phyloP scores from a whole-genome alignment of 306 rosid species.

The Heteromeles arbutifolia region DNA sequence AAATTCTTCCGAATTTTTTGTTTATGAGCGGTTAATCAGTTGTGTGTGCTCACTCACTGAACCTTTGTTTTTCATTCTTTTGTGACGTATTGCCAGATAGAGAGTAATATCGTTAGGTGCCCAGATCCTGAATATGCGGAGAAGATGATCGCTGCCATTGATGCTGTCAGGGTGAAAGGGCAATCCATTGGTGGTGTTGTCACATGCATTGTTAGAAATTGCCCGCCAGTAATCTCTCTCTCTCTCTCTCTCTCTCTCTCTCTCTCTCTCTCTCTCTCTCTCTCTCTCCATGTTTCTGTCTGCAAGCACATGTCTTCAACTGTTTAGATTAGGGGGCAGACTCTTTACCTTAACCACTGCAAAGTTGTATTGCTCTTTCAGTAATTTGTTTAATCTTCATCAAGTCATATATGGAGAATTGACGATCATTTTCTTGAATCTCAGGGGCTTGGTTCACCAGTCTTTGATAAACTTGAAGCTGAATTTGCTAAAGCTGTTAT shows the following conservation, averaged over 20 bases:
- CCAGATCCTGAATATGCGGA: constrained; percentile 93
- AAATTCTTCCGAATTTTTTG: background rate
- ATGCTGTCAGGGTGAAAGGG: constrained; percentile 76
- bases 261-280: constrained; percentile 7
- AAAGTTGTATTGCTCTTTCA: background rate
- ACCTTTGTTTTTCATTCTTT: background rate
- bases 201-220: constrained; percentile 83
- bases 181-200: constrained; percentile 94
- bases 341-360: background rate
- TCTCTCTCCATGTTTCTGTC: background rate
- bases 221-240: constrained; percentile 62
- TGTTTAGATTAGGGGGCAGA: background rate
- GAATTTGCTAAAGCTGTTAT: constrained; percentile 84
- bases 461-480: constrained; percentile 97
- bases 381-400: background rate
- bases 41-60: background rate
- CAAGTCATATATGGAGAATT: background rate
- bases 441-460: constrained; percentile 99
- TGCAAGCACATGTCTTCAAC: background rate
- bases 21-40: background rate
- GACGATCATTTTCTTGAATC: constrained; percentile 9
- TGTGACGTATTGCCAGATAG: constrained; percentile 46
- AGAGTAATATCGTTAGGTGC: constrained; percentile 91
- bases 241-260: background rate
- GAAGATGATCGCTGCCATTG: constrained; percentile 91